phyloP scores from a whole-genome alignment of 768 basidiomycete species.

The Gymnopilus junonius region DNA sequence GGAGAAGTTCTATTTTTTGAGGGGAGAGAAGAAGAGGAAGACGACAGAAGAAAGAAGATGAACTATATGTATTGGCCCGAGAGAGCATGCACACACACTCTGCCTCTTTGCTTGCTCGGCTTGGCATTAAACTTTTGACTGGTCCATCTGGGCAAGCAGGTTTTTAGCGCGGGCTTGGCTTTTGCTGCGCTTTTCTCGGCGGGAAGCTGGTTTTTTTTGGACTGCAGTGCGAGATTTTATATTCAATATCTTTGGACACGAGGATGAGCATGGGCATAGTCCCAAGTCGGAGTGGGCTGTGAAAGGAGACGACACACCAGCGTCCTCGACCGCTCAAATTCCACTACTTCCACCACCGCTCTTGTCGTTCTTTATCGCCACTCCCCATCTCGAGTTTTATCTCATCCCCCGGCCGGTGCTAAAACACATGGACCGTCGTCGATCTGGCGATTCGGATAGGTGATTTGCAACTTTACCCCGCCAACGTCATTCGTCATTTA shows the following conservation, averaged over 20 bases:
- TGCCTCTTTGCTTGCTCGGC: background rate
- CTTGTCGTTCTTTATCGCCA: background rate
- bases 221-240: background rate
- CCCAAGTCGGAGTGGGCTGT: too few species aligned
- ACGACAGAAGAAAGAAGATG: background rate
- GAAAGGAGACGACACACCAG: too few species aligned
- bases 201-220: background rate
- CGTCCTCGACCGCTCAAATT: background rate
- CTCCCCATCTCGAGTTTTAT: background rate
- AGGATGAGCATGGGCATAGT: background rate
- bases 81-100: background rate
- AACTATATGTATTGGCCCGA: too few species aligned
- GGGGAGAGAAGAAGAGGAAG: background rate
- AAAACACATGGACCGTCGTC: background rate
- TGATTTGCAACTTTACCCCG: background rate
- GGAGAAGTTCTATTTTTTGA: background rate
- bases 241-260: background rate
- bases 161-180: background rate
- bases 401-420: too few species aligned
- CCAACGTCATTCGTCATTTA: background rate
- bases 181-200: background rate
- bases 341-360: too few species aligned
- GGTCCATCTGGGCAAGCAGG: background rate
- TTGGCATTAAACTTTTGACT: background rate
- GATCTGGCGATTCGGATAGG: background rate